A percentile compares a stretch with the other conserved stretches of the same genome.
phyloP scores from a whole-genome alignment of 163 green algal genomes.

The Scenedesmus sp. region DNA sequence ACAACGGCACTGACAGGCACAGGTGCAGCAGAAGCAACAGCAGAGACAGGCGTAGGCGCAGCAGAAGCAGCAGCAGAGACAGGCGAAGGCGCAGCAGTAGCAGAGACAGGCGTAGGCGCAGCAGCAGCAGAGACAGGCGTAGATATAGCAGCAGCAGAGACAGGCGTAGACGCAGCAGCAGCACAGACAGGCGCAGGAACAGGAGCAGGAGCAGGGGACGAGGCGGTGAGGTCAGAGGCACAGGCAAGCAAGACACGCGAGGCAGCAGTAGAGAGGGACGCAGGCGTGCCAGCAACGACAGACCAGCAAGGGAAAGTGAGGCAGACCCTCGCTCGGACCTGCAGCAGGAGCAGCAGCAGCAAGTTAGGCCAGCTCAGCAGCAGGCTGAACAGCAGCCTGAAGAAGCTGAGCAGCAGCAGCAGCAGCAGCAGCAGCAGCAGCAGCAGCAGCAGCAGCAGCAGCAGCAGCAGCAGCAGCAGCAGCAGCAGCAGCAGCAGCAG shows the following conservation, averaged over 20 bases:
- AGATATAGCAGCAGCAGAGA: constrained; percentile 36
- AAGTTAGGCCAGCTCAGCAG: constrained; percentile 26
- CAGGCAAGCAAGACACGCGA: background rate
- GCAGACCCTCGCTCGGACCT: background rate
- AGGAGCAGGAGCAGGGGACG: constrained; percentile 11
- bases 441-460: constrained; percentile 37
- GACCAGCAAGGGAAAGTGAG: background rate
- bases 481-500: constrained; percentile 33
- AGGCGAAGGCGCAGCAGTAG: constrained; percentile 29
- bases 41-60: constrained; percentile 17
- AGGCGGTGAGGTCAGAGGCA: background rate
- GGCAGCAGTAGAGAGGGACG: background rate
- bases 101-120: constrained; percentile 41
- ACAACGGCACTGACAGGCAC: background rate
- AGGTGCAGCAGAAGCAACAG: constrained; percentile 30
- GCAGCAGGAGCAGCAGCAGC: constrained; percentile 5
- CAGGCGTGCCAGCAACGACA: background rate
- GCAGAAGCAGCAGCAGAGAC: constrained; percentile 1
- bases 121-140: constrained; percentile 38
- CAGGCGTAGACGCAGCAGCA: constrained; percentile 2
- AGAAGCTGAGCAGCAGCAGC: constrained; percentile 23
- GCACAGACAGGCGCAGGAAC: constrained; percentile 21
- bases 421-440: constrained; percentile 23
- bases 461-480: too few species aligned
- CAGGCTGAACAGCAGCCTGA: constrained; percentile 6